Evolutionary conservation across 1,139 yeast species (phyloP).

Genomic region (Yamadazyma aaseri): DNA sequence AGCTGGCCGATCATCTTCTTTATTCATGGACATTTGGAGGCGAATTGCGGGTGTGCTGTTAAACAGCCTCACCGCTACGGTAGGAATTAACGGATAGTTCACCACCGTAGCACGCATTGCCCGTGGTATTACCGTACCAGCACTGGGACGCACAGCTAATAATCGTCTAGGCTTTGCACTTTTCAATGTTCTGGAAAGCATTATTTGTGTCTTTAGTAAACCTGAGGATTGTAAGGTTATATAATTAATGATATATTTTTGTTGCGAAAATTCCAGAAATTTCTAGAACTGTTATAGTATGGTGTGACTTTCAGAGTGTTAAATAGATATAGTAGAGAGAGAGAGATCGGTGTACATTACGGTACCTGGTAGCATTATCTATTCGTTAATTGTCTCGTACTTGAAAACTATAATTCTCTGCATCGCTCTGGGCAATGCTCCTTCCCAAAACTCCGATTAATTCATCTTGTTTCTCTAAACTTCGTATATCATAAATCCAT

Average conservation of each 20-base stretch:
- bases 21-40: conserved; percentile 42
- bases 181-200: background rate
- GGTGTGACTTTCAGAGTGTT: too few species aligned
- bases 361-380: too few species aligned
- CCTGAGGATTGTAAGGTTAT: too few species aligned
- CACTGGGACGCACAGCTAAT: background rate
- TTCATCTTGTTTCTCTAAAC: conserved; percentile 42
- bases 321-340: too few species aligned
- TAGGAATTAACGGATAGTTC: background rate
- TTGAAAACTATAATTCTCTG: background rate
- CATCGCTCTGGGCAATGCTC: conserved; percentile 21
- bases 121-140: background rate
- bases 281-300: conserved; percentile 14
- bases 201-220: too few species aligned
- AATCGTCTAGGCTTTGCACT: background rate
- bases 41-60: background rate
- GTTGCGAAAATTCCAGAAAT: conserved; percentile 15
- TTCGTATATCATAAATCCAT: conserved; percentile 47
- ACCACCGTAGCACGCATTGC: background rate
- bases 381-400: too few species aligned
- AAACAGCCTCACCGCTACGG: background rate
- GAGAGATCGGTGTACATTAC: too few species aligned
- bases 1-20: conserved; percentile 65
- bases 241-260: background rate
- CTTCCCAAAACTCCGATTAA: conserved; percentile 50